Evolutionary conservation across 306 rosid genomes (phyloP).

Genomic region (Hippophae gyantsensis): DNA sequence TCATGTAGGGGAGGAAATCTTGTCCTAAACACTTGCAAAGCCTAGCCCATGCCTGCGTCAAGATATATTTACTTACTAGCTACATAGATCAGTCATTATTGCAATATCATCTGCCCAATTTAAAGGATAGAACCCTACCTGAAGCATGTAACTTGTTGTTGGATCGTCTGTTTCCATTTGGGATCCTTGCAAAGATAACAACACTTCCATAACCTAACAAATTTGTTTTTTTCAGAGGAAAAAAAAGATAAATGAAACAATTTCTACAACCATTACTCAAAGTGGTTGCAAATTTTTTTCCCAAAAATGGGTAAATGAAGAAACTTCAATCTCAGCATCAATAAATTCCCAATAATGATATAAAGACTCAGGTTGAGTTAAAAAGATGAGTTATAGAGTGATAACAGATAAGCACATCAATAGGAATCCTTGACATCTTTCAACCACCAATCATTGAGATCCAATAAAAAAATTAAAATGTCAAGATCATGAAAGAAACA

Average conservation of each 20-base stretch:
- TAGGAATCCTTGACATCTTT: too few species aligned
- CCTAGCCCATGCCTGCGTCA: slow-evolving; percentile 89
- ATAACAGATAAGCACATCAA: too few species aligned
- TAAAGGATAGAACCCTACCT: slow-evolving; percentile 34
- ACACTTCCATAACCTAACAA: slow-evolving; percentile 88
- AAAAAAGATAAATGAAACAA: too few species aligned
- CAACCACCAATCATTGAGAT: too few species aligned
- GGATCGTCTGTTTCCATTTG: slow-evolving; percentile 95
- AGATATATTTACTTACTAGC: not conserved
- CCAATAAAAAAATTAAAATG: too few species aligned
- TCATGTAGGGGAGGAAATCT: slow-evolving; percentile 98
- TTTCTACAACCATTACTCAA: too few species aligned
- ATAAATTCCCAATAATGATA: too few species aligned
- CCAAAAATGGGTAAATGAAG: too few species aligned
- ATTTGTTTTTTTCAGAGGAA: not conserved
- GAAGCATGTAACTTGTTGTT: slow-evolving; percentile 95
- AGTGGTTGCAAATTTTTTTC: too few species aligned
- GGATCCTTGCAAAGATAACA: slow-evolving; percentile 95
- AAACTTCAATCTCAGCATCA: too few species aligned
- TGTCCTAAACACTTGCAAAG: slow-evolving; percentile 98
- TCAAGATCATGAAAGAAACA: too few species aligned
- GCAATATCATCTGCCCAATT: not conserved
- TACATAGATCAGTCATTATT: slow-evolving; percentile 2
- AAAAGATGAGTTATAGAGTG: not conserved
- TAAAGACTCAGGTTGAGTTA: too few species aligned